Percentiles rank a stretch among this genome's conserved stretches.
Conservation (phyloP, 345 rosid genomes). For the Brassica cretica region DNA sequence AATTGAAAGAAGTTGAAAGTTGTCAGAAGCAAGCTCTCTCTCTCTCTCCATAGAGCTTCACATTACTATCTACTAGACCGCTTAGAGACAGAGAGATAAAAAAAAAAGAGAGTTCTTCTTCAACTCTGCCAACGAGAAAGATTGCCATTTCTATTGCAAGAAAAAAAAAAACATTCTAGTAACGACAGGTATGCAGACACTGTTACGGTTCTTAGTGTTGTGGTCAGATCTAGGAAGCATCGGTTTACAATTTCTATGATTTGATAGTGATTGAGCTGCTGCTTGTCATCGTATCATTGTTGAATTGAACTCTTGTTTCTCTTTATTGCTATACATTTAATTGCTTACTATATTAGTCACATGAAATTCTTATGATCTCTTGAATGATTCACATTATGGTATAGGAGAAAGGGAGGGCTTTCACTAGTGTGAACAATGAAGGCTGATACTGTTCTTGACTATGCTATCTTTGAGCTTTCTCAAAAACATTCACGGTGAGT, state of each 20-base stretch:
- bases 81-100: not conserved
- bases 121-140: not conserved
- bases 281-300: not conserved
- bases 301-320: not conserved
- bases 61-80: not conserved
- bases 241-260: conserved; percentile 9
- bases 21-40: conserved; percentile 28
- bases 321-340: conserved; percentile 6
- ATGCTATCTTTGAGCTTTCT: conserved; percentile 76
- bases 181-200: conserved; percentile 19
- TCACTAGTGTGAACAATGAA: conserved; percentile 47
- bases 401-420: conserved; percentile 1
- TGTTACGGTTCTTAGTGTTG: not conserved
- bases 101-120: conserved; percentile 1
- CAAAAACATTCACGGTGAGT: conserved; percentile 72
- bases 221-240: conserved; percentile 32
- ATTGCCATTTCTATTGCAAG: conserved; percentile 1
- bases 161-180: conserved; percentile 3
- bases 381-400: conserved; percentile 12
- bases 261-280: not conserved
- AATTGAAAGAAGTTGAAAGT: conserved; percentile 1
- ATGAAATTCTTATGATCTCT: conserved; percentile 1
- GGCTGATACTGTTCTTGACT: conserved; percentile 61
- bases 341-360: not conserved
- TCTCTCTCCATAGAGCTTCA: conserved; percentile 10